Base-by-base conservation (phyloP, 2,329 filamentous ascomycete genomes). In the Aureobasidium sp. region DNA sequence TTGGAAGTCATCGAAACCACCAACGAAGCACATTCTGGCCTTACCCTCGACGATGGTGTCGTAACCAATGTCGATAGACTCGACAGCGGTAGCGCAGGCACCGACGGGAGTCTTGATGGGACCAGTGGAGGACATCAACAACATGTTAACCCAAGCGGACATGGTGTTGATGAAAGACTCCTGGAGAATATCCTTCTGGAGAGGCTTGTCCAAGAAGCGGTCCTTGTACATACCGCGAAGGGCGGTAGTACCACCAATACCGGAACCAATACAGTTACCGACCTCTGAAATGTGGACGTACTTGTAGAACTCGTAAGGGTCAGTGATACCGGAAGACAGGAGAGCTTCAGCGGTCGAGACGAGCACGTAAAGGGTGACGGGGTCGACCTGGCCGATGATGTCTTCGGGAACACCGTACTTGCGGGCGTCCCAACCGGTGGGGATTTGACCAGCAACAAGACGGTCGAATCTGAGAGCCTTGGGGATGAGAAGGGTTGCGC, bases 141-240 rank as follows among this genome's bases (percentile, higher is more conserved):
- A 81, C 94, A 99, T 99, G 82, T 99, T 99, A 62, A 99, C 92
- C 94, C 94, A 99, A 16, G 94, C 94, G 68, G 90, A 88, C 93
- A 99, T 99, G 61, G 94, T 99, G 82, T 99, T 99, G 84, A 99
- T 97, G 82, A 99, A 99, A 13, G 94, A 97, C 78, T 99, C 94
- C 74, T 99, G 95, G 14, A 99, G 84, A 73, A 99, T 97, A 73
- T 99, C 94, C 78, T 97, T 99, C 78, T 99, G 95, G 53, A 99
- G 85, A 61, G 93, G 94, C 80, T 92, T 94, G 79, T 99, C 94
- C 65, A 97, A 83, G 85, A 88, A 97, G 63, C 94, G 89, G 75
- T 97, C 93, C 77, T 93, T 94, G 82, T 97, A 96, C 93, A 99
- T 99, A 69, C 93, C 93, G 70, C 91, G 88, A 66, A 99, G 84